Evolutionary conservation across 108 stramenopile genomes (phyloP), one percentile per base, ranked within the genome.

Genomic region (Skeletonema costatum): DNA sequence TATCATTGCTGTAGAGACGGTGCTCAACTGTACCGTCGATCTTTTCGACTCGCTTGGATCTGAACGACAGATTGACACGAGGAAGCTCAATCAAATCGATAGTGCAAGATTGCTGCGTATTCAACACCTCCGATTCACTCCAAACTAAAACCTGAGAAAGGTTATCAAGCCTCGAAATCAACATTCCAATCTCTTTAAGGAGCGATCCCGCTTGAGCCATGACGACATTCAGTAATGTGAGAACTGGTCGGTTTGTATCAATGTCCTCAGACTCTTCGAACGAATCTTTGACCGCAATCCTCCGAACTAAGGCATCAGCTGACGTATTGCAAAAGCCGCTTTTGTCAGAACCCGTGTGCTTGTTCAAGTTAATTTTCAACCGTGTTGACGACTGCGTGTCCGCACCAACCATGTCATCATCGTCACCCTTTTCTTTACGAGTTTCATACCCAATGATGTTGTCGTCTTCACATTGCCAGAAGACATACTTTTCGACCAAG

Each of bases 381-480:
- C 95, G 50, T 10, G 91, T 92, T 10, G 93, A 87, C 8, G 82
- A 80, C 33, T 71, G 66, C 17, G 80, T 83, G 38, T 84, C 82
- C 6, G 81, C 84, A 14, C 85, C 87, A 16, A 70, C 75, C 3
- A 80, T 75, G 10, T 86, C 69, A 33, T 87, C 90, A 17, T 87
- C 88, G 4, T 78, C 86, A n/a, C 76, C 79, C 62, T 89, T 89
- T 1, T 80, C 76, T n/a, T 70, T 71, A 3, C 48, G 48, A 32
- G 86, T 89, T 65, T 97, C 95, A 69, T 96, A 95, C 4, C 96
- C 98, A 66, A 93, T 86, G 14, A 98, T 87, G 64, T 93, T 82
- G 74, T 97, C 96, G 46, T 97, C 88, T 73, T 95, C 93, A 60
- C 93, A 93, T 66, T 99, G 98, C 99, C 99, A 99, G 76, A 99